Evolutionary conservation across 345 rosid genomes (phyloP), one percentile per base, ranked within the genome.

Genomic region (Lepidium sativum): DNA sequence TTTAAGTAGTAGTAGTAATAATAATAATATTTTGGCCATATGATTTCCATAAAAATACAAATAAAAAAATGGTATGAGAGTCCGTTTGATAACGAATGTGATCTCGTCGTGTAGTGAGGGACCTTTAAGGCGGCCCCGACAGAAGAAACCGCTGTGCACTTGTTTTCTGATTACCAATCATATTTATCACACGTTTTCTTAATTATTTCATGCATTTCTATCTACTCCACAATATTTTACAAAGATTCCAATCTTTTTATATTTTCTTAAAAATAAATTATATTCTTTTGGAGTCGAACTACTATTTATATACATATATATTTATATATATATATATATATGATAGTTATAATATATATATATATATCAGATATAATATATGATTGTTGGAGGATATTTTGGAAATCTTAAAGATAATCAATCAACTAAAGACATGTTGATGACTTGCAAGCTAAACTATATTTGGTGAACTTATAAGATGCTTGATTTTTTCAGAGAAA

Each of bases 171-270:
- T 56, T 63, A 23, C 9, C 34, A 11, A 25, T 43, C 13, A 42
- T 42, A 12, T 69, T 60, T 69, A 42, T 69, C 33, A 48, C 74
- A 69, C 74, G 74, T 61, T 52, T 54, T 42, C 23, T 16, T 48
- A 34, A 53, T 61, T 60, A 52, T 60, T 61, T 14, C 35, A 67
- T 35, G 9, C 73, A 51, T 33, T 17, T 38, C 54, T 61, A 61
- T 52, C 68, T 52, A 42, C 73, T 33, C 45, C 44, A 69, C 60
- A 15, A 5, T 38, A 40, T 6, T 14, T 59, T 25, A 25, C 29
- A 68, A 13, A 49, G 65, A 35, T 58, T 68, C 21, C 8, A 8
- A 3, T 12, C 3, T 18, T 12, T 12, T n/a, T 29, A 15, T 5
- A 9, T 17, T 2, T 23, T 2, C 4, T 6, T 6, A 40, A 15